phyloP scores from a whole-genome alignment of 2,329 filamentous ascomycete species.

The Colletotrichum truncatum region DNA sequence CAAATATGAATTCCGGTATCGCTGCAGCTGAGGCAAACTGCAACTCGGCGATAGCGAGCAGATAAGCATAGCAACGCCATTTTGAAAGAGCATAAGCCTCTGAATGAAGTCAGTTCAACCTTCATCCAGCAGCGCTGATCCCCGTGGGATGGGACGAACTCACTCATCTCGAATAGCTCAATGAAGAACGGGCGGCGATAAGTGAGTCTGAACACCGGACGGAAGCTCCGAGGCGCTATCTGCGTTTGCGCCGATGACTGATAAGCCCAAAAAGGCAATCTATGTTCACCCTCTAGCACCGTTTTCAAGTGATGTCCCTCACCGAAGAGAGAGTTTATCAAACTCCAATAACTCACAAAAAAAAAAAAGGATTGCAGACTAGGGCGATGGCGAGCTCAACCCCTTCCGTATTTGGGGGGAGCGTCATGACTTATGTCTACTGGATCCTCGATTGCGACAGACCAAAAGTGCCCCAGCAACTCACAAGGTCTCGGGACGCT shows the following conservation, averaged over 20 bases:
- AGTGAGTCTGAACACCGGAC: conserved; percentile 15
- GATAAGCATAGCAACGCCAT: conserved; percentile 7
- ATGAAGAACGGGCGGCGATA: neutral
- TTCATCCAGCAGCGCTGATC: neutral
- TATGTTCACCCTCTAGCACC: neutral
- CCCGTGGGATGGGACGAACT: conserved; percentile 22
- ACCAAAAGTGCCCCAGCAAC: conserved; percentile 17
- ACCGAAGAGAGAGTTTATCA: neutral
- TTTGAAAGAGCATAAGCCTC: neutral
- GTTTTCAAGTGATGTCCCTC: too few relatives aligned
- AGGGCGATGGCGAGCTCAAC: conserved; percentile 3
- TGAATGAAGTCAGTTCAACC: neutral
- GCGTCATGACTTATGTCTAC: conserved; percentile 28
- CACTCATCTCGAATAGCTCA: conserved; percentile 20
- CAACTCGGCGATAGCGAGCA: conserved; percentile 4
- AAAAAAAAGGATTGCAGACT: neutral
- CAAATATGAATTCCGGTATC: conserved; percentile 34
- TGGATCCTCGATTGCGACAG: conserved; percentile 23
- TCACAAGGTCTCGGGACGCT: neutral
- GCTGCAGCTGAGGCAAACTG: conserved; percentile 5
- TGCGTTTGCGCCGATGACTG: conserved; percentile 14
- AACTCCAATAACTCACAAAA: neutral
- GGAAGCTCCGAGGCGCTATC: conserved; percentile 17
- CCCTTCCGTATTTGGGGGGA: conserved; percentile 19
- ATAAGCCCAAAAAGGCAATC: neutral